Conservation (phyloP, 139 green algal genomes). For the Chlamydomonas sp. region DNA sequence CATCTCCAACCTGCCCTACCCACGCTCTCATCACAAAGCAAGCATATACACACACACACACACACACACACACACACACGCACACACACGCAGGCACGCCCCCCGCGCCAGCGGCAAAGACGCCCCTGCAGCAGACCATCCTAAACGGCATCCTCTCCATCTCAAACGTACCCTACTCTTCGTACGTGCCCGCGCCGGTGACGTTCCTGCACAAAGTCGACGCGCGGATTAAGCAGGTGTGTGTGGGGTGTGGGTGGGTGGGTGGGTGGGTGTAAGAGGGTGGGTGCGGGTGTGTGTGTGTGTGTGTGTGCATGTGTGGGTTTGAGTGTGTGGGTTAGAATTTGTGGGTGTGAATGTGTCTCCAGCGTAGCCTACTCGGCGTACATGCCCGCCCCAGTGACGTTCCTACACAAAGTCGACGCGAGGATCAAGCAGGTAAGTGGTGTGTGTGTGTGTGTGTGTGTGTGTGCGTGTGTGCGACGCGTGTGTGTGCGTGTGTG, state of each 20-base stretch:
- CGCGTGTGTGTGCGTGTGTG: too few relatives aligned
- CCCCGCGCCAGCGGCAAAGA: conserved; percentile 22
- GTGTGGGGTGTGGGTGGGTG: not conserved
- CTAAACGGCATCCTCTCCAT: conserved; percentile 52
- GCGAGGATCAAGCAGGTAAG: conserved; percentile 55
- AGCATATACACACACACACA: conserved; percentile 16
- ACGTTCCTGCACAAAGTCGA: conserved; percentile 54
- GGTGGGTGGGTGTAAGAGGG: not conserved
- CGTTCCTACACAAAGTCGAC: conserved; percentile 51
- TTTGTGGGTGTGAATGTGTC: too few relatives aligned
- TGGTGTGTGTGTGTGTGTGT: not conserved
- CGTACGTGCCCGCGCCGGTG: conserved; percentile 49
- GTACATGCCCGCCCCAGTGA: conserved; percentile 50
- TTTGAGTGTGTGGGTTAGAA: too few relatives aligned
- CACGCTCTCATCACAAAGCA: too few relatives aligned
- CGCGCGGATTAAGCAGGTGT: conserved; percentile 55
- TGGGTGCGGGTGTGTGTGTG: too few relatives aligned
- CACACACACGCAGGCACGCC: not conserved
- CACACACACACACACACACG: not conserved
- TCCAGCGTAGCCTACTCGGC: too few relatives aligned
- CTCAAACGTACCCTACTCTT: conserved; percentile 65
- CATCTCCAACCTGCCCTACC: conserved; percentile 56
- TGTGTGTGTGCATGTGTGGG: too few relatives aligned
- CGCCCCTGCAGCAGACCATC: conserved; percentile 47
- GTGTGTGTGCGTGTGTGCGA: too few relatives aligned